phyloP scores from a whole-genome alignment of 371 early-diverging fungal genomes.

The Apophysomyces elegans region DNA sequence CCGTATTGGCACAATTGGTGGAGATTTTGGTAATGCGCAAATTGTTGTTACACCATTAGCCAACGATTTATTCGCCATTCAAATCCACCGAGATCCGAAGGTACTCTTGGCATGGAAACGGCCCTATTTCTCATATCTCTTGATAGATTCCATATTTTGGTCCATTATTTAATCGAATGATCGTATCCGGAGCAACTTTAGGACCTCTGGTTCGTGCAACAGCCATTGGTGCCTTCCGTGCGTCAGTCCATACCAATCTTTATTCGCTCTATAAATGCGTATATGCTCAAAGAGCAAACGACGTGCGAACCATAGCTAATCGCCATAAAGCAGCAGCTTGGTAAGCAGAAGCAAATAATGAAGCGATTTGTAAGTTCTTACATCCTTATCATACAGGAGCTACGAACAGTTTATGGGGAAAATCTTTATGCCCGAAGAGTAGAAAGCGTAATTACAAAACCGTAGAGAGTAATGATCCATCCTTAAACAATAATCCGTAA shows the following conservation, averaged over 20 bases:
- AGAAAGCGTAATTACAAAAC: conserved; percentile 10
- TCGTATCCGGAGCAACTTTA: conserved; percentile 75
- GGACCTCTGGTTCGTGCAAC: conserved; percentile 86
- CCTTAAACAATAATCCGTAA: conserved; percentile 4
- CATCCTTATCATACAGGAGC: conserved; percentile 32
- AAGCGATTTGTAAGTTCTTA: background rate
- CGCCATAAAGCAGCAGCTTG: conserved; percentile 64
- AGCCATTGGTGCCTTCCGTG: conserved; percentile 75
- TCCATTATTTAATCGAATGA: conserved; percentile 82
- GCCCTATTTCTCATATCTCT: background rate
- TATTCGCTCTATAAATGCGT: conserved; percentile 53
- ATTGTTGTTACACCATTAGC: conserved; percentile 86
- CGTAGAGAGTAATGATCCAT: background rate
- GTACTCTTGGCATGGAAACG: conserved; percentile 29
- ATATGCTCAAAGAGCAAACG: conserved; percentile 58
- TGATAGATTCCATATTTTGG: conserved; percentile 79
- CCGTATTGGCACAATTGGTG: conserved; percentile 86
- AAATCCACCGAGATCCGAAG: conserved; percentile 76
- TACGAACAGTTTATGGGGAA: conserved; percentile 59
- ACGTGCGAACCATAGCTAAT: conserved; percentile 62
- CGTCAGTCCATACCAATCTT: conserved; percentile 54
- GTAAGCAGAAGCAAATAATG: conserved; percentile 22
- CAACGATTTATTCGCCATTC: conserved; percentile 72
- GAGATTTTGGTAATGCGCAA: conserved; percentile 96
- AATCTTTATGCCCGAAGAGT: conserved; percentile 57